Percentiles rank a stretch among this genome's conserved stretches.
These are phyloP conservation scores for Talaromyces sp. DNA, from an alignment of 2,329 filamentous ascomycete species.

Conservation along the genomic window DNA sequence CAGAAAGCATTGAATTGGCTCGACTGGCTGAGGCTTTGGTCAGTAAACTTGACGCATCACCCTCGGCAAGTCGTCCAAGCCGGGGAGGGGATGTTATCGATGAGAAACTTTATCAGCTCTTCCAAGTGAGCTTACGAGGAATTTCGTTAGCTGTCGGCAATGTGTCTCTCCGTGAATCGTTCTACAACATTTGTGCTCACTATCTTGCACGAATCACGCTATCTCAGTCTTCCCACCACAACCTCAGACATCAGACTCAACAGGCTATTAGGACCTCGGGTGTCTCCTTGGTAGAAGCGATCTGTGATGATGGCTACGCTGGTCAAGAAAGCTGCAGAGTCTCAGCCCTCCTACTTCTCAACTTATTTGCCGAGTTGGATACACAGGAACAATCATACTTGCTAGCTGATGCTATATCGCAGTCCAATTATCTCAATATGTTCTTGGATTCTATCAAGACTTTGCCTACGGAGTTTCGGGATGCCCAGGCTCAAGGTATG, in stretches of 20 bases:
- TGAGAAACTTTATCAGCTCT: constrained; percentile 86
- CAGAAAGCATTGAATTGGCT: constrained; percentile 69
- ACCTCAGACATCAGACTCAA: constrained; percentile 47
- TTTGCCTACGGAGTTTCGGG: constrained; percentile 67
- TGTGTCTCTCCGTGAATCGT: constrained; percentile 69
- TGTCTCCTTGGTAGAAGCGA: constrained; percentile 72
- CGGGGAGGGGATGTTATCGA: constrained; percentile 65
- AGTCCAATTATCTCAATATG: constrained; percentile 85
- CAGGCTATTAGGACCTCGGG: constrained; percentile 75
- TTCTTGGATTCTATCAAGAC: constrained; percentile 81
- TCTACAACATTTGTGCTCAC: constrained; percentile 87
- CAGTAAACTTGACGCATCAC: constrained; percentile 33
- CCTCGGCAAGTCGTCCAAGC: constrained; percentile 35
- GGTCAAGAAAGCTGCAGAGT: constrained; percentile 78
- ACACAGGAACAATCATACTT: constrained; percentile 65
- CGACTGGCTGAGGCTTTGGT: constrained; percentile 66
- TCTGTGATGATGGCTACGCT: constrained; percentile 90
- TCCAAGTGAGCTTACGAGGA: constrained; percentile 77
- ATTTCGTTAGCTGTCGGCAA: constrained; percentile 69
- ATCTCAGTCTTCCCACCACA: constrained; percentile 43
- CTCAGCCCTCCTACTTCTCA: constrained; percentile 78
- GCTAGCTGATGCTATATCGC: constrained; percentile 72
- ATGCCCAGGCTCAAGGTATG: constrained; percentile 53
- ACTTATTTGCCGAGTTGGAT: constrained; percentile 68
- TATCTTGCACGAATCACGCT: constrained; percentile 66